Percentiles rank a stretch among this genome's conserved stretches.
These are phyloP conservation scores for Arthrobotrys conoides DNA, from an alignment of 2,329 filamentous ascomycete species.

Conservation along the genomic window DNA sequence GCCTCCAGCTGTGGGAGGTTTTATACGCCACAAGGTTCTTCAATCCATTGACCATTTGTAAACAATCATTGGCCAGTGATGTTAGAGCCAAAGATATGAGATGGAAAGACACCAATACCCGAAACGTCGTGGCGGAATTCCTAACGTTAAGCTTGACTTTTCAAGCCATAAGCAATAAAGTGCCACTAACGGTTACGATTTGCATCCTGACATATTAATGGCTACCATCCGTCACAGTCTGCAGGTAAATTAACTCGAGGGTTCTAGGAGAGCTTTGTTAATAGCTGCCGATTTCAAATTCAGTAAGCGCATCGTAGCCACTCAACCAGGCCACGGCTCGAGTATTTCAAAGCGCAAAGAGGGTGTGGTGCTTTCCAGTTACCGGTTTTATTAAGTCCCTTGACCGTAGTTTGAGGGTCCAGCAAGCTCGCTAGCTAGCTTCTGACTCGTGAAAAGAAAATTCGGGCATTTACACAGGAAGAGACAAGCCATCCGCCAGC, in stretches of 20 bases:
- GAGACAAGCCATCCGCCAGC: slow-evolving; percentile 50
- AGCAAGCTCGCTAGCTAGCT: background rate
- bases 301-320: background rate
- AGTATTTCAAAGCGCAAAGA: slow-evolving; percentile 2
- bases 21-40: slow-evolving; percentile 30
- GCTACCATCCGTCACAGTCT: slow-evolving; percentile 11
- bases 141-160: slow-evolving; percentile 14
- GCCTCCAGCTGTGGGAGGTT: slow-evolving; percentile 24
- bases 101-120: background rate
- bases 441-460: slow-evolving; percentile 36
- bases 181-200: slow-evolving; percentile 36
- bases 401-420: slow-evolving; percentile 8
- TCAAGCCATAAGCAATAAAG: background rate
- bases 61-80: slow-evolving; percentile 6
- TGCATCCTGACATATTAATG: slow-evolving; percentile 34
- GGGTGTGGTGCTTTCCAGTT: slow-evolving; percentile 48
- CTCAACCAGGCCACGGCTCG: slow-evolving; percentile 1
- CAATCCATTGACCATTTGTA: slow-evolving; percentile 10
- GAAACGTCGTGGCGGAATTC: slow-evolving; percentile 37
- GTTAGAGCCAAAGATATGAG: background rate
- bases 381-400: slow-evolving; percentile 19
- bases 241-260: slow-evolving; percentile 6
- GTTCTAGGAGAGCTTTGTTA: background rate
- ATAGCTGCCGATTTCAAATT: slow-evolving; percentile 24
- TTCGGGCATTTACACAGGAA: slow-evolving; percentile 21